phyloP scores from a whole-genome alignment of 2,329 filamentous ascomycete species.

The Chrysoporthe deuterocubensis region DNA sequence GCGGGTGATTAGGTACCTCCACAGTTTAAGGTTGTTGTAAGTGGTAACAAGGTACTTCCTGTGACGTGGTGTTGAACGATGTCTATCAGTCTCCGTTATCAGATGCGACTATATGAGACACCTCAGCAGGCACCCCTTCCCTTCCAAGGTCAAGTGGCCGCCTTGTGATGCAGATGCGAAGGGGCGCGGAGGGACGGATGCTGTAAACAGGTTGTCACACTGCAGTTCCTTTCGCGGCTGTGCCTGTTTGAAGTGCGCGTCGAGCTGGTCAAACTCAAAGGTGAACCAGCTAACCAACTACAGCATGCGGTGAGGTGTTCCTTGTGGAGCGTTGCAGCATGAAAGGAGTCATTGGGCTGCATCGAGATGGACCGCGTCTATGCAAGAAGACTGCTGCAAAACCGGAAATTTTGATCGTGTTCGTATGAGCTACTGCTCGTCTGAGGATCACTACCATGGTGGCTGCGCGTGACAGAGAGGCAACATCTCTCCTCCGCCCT shows the following conservation, averaged over 20 bases:
- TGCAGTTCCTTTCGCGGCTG: slow-evolving; percentile 9
- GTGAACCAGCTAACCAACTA: background rate
- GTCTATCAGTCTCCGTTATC: slow-evolving; percentile 2
- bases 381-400: background rate
- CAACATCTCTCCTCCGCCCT: background rate
- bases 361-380: slow-evolving; percentile 1
- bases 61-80: slow-evolving; percentile 8
- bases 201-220: background rate
- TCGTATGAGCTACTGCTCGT: background rate
- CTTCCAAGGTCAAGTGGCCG: slow-evolving; percentile 6
- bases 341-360: slow-evolving; percentile 2
- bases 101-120: slow-evolving; percentile 4
- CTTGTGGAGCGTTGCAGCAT: slow-evolving; percentile 3
- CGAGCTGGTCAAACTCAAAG: slow-evolving; percentile 1
- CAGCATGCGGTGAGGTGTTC: background rate
- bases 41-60: slow-evolving; percentile 2
- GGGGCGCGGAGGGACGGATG: background rate
- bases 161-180: background rate
- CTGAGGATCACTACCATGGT: background rate
- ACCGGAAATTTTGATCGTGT: slow-evolving; percentile 1
- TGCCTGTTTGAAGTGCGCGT: slow-evolving; percentile 14
- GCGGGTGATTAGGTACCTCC: slow-evolving; percentile 1
- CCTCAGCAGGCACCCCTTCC: background rate
- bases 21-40: background rate
- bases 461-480: background rate